Percentiles rank a stretch among this genome's conserved stretches.
These are phyloP conservation scores for Babjeviella inositovora DNA, from an alignment of 805 yeast genomes.

Conservation along the genomic window DNA sequence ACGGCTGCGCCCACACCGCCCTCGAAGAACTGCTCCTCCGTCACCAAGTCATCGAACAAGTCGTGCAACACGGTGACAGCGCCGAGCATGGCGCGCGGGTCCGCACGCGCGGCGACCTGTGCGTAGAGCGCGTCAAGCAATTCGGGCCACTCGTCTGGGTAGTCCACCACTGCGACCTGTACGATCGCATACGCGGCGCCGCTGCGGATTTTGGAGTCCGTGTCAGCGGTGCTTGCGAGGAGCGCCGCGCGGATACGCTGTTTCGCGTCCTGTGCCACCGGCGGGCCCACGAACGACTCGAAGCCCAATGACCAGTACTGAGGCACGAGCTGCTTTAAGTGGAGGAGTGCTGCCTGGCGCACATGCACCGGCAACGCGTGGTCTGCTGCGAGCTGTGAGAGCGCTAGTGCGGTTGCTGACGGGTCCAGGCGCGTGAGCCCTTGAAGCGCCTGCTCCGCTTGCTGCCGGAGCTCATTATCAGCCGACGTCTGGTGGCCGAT, in stretches of 20 bases:
- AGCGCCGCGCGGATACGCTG: slow-evolving; percentile 29
- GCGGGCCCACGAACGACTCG: slow-evolving; percentile 54
- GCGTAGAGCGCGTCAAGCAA: slow-evolving; percentile 32
- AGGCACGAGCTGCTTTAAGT: slow-evolving; percentile 53
- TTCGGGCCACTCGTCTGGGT: slow-evolving; percentile 92
- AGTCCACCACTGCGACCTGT: slow-evolving; percentile 78
- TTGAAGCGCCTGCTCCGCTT: slow-evolving; percentile 34
- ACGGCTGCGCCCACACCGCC: slow-evolving; percentile 49
- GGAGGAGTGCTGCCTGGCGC: slow-evolving; percentile 51
- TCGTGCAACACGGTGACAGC: slow-evolving; percentile 53
- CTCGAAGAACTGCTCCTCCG: slow-evolving; percentile 77
- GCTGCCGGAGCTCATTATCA: slow-evolving; percentile 32
- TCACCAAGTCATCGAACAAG: slow-evolving; percentile 69
- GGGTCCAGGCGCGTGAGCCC: slow-evolving; percentile 29
- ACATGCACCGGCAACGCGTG: slow-evolving; percentile 11
- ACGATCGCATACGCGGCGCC: slow-evolving; percentile 63
- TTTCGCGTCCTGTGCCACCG: slow-evolving; percentile 38
- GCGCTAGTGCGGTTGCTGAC: slow-evolving; percentile 19
- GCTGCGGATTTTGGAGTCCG: slow-evolving; percentile 43
- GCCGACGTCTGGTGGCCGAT: slow-evolving; percentile 18
- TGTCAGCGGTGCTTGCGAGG: slow-evolving; percentile 17
- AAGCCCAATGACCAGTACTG: slow-evolving; percentile 76
- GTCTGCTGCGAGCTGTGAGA: slow-evolving; percentile 24
- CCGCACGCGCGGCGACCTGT: slow-evolving; percentile 11
- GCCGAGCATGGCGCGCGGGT: slow-evolving; percentile 24